These are phyloP conservation scores for Xylariales sp. DNA, from an alignment of 2,329 filamentous ascomycete genomes.

Conservation along the genomic window DNA sequence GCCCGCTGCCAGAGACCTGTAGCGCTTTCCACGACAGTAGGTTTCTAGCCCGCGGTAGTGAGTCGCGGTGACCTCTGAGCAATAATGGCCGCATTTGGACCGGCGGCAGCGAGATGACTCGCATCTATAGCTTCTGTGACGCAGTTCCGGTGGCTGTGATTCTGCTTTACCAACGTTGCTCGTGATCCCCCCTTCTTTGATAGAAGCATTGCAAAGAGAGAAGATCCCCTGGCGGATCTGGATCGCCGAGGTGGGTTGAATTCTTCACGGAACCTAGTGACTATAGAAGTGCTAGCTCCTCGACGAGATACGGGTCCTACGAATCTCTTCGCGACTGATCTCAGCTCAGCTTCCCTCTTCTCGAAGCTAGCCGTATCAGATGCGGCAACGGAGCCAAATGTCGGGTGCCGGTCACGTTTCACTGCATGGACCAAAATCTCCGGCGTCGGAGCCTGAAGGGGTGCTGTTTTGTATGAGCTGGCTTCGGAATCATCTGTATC, in stretches of 20 bases:
- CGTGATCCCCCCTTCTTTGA: constrained; percentile 24
- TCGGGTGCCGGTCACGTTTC: no score
- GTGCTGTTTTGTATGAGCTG: constrained; percentile 25
- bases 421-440: no score
- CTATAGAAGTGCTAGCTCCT: constrained; percentile 23
- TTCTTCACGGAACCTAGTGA: constrained; percentile 38
- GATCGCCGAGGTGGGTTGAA: constrained; percentile 23
- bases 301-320: no score
- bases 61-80: neutral
- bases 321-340: constrained; percentile 28
- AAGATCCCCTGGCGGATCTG: constrained; percentile 15
- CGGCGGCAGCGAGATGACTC: constrained; percentile 2
- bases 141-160: constrained; percentile 6
- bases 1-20: constrained; percentile 13
- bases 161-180: constrained; percentile 15
- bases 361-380: constrained; percentile 35
- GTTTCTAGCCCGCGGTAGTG: constrained; percentile 4
- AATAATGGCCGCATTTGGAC: neutral
- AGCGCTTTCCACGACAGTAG: constrained; percentile 8
- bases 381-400: no score
- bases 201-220: constrained; percentile 32
- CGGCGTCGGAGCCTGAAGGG: constrained; percentile 15
- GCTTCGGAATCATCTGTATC: constrained; percentile 20
- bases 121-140: constrained; percentile 5
- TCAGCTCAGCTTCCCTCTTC: constrained; percentile 33